These are phyloP conservation scores for Camellia sinensis DNA, from an alignment of 148 eudicot genomes.

Conservation along the genomic window DNA sequence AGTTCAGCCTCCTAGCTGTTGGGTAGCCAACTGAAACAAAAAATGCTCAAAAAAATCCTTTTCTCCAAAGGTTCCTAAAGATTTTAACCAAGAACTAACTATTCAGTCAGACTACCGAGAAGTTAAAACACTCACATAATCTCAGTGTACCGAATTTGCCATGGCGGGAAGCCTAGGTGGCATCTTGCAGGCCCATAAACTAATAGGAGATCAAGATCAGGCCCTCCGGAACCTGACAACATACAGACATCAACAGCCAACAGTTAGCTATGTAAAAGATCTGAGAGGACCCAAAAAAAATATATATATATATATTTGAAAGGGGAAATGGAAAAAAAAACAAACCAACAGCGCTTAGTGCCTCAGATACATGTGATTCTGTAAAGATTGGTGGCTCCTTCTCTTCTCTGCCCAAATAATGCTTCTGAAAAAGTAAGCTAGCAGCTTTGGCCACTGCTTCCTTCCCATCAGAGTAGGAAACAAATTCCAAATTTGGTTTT, in stretches of 20 bases:
- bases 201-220: slow-evolving; percentile 79
- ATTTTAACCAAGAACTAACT: background rate
- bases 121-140: slow-evolving; percentile 63
- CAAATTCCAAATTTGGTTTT: slow-evolving; percentile 55
- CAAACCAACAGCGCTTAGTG: slow-evolving; percentile 64
- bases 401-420: slow-evolving; percentile 34
- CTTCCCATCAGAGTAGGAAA: slow-evolving; percentile 69
- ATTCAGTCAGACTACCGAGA: background rate
- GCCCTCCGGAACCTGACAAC: slow-evolving; percentile 55
- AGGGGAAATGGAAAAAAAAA: background rate
- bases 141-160: slow-evolving; percentile 92
- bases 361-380: slow-evolving; percentile 64
- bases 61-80: background rate
- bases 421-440: slow-evolving; percentile 53
- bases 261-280: background rate
- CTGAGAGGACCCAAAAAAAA: too few relatives aligned
- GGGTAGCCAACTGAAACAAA: background rate
- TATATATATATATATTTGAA: too few relatives aligned
- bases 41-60: background rate
- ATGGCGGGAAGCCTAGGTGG: slow-evolving; percentile 91
- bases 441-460: slow-evolving; percentile 82
- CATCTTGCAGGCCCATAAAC: slow-evolving; percentile 81
- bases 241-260: background rate
- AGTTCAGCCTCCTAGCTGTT: background rate
- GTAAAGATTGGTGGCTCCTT: slow-evolving; percentile 58